Evolutionary conservation across 192 early-diverging fungal species (phyloP), one percentile per base, ranked within the genome.

Genomic region (Kickxella alabastrina): DNA sequence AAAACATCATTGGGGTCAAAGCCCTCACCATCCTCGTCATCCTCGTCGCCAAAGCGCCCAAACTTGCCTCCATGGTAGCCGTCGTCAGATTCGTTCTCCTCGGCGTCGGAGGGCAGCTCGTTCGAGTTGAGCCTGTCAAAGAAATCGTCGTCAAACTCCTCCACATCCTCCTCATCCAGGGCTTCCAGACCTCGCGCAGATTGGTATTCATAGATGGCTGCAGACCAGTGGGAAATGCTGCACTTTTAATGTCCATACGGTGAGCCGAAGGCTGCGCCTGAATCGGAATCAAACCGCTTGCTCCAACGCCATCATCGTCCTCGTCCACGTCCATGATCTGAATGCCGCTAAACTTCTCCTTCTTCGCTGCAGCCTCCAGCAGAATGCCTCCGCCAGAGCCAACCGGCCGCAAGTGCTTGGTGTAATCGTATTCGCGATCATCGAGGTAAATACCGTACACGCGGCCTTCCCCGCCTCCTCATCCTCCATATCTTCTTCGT

Each of bases 391-490:
- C 79, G 21, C 87, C 77, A 12, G 75, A 71, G 15, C 95, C 94
- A 17, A 97, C 91, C 24, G 77, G 63, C 32, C 85, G 85, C 62
- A 99, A 79, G 51, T 99, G 95, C 78, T 96, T 82, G 49, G 86
- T 82, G 72, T 99, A 98, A 69, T 99, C 89, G 69, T 97, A 99
- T 28, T 91, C 80, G 45, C 82, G 77, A 68, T 99, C 92, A 52
- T 90, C 87, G 65, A 90, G 91, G 52, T 88, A 92, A 35, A 96
- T 79, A 50, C 97, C 95, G 54, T 91, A 87, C 46, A 94, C 4
- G 97, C 87, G 5, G 93, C 87, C 62, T 90, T 59, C 10, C 88
- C 85, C 21, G 80, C 75, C 29, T 61, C 43, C 22, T 39, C 54
- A 52, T 68, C 36, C 51, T 63, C 51, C 54, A 62, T 45, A 45